A percentile compares a stretch with the other conserved stretches of the same genome.
These are phyloP conservation scores for Sporothrix curviconia DNA, from an alignment of 2,329 filamentous ascomycete species.

Conservation along the genomic window DNA sequence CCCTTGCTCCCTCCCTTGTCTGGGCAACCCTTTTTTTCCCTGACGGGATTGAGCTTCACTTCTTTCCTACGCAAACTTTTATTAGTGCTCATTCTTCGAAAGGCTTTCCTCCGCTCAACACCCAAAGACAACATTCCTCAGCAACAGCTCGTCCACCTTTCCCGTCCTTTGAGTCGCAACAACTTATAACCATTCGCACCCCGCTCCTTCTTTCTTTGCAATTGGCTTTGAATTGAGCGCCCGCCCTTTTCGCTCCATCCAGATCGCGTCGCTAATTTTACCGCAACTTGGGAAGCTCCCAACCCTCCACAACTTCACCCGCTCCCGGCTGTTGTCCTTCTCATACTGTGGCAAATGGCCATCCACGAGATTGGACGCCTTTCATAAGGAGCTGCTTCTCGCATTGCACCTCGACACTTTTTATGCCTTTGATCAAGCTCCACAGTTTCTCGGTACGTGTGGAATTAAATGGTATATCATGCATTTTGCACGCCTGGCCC, in stretches of 20 bases:
- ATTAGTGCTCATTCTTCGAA: neutral
- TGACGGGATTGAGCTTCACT: neutral
- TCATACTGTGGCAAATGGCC: too few relatives aligned
- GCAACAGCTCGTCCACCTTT: neutral
- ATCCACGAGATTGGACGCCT: too few relatives aligned
- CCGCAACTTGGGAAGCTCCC: neutral
- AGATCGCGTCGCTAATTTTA: neutral
- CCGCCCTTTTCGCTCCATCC: neutral
- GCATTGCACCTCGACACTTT: too few relatives aligned
- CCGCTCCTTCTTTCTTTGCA: too few relatives aligned
- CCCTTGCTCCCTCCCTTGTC: too few relatives aligned
- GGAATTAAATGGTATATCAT: neutral
- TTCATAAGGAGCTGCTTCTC: too few relatives aligned
- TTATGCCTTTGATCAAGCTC: too few relatives aligned
- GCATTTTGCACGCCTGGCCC: neutral
- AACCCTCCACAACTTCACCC: neutral
- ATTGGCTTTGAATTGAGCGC: neutral
- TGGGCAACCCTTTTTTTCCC: neutral
- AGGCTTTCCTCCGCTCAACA: neutral
- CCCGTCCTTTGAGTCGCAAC: neutral
- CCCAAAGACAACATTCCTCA: neutral
- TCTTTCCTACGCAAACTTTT: neutral
- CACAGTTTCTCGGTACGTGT: neutral
- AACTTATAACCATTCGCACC: neutral
- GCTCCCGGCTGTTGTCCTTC: slow-evolving; percentile 7